Percentiles rank a stretch among this genome's conserved stretches.
Conservation (phyloP, 2,329 filamentous ascomycete genomes). For the Diplodia corticola region DNA sequence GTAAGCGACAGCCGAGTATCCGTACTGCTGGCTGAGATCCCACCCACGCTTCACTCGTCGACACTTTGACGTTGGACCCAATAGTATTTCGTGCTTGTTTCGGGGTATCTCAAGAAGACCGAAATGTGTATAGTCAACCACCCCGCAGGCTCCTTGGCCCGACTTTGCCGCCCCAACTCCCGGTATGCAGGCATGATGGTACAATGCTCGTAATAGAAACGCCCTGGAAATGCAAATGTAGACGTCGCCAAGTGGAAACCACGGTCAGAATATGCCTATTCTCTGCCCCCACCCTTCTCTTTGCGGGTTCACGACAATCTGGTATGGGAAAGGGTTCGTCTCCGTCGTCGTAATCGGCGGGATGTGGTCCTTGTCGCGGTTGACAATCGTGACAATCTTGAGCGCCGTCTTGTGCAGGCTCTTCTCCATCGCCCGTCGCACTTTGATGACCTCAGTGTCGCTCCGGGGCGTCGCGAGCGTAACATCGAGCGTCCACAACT, state of each 20-base stretch:
- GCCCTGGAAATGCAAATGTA: conserved; percentile 11
- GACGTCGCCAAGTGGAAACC: not conserved
- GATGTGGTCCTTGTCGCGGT: conserved; percentile 91
- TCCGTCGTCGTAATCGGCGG: conserved; percentile 93
- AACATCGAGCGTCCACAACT: conserved; percentile 90
- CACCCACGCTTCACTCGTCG: too few species aligned
- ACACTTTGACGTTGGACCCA: not conserved
- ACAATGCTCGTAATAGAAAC: conserved; percentile 17
- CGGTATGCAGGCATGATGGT: conserved; percentile 14
- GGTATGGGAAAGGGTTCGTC: conserved; percentile 91
- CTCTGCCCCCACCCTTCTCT: conserved; percentile 75
- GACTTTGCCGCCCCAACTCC: conserved; percentile 16
- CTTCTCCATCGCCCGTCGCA: conserved; percentile 86
- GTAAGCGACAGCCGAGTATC: not conserved
- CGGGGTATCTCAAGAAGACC: conserved; percentile 23
- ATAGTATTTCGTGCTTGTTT: conserved; percentile 21
- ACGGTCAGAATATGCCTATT: conserved; percentile 65
- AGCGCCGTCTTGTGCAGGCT: conserved; percentile 83
- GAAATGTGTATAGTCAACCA: conserved; percentile 15
- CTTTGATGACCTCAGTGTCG: conserved; percentile 84
- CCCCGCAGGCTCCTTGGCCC: conserved; percentile 2
- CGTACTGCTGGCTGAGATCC: not conserved
- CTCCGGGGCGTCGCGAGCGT: conserved; percentile 88
- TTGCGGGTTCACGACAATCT: conserved; percentile 85
- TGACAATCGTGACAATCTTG: conserved; percentile 86